Base-by-base conservation (phyloP, 257 asterid genomes). In the Solanum dulcamara region DNA sequence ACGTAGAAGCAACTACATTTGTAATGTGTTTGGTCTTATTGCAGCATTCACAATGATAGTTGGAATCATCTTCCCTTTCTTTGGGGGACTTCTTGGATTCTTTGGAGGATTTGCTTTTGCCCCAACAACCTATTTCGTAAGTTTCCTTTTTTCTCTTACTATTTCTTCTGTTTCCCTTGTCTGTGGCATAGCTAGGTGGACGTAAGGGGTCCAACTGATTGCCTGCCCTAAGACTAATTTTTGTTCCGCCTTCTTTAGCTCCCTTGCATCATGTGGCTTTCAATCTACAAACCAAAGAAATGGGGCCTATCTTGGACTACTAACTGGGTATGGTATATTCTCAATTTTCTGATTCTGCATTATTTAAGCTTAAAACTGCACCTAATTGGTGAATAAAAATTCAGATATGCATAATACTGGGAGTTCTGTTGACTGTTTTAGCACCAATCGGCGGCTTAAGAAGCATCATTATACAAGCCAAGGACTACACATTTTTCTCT, bases 361-460 rank as follows among this genome's bases (percentile, higher is more conserved):
- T 79, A 5, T 4, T 26, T 79, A 20, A 79, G 83, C 30, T 48
- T 4, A 26, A 14, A 28, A 46, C 80, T 18, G 50, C 32, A 44
- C 17, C 15, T 57, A 7, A 80, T 46, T 79, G 50, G 7, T 60
- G 15, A 77, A 9, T 6, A n/a, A 38, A 60, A 62, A 85, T 35
- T 79, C 93, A 91, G 91, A 83, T 90, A 80, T 92, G 91, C 90
- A 91, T 91, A 50, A 82, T 89, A 35, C 87, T 90, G 57, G 93
- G 91, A 22, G 89, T 88, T 50, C 37, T 91, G 67, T 32, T 91
- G 88, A 90, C 90, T 87, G 48, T 89, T 81, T n/a, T 89, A 37
- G 89, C 92, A 48, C 92, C 92, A 2, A 91, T 90, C 32, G 91
- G 93, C 46, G 92, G 92, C 81, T 89, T 90, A 83, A 86, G 94